phyloP scores from a whole-genome alignment of 176 grass and related monocot species.

The Oryza glumipatula region DNA sequence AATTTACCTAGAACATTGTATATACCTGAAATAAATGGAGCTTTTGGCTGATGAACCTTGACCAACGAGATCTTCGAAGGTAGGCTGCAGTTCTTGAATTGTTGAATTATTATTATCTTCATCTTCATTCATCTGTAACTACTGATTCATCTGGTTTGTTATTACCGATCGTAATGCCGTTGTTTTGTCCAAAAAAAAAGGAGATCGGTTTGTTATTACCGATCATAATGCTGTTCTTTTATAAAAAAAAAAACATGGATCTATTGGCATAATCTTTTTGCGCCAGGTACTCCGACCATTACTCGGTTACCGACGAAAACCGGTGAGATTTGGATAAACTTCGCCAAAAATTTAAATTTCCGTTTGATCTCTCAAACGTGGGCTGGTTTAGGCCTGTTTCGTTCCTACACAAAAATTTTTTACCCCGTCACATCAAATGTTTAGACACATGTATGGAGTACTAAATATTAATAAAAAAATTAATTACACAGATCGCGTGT shows the following conservation, averaged over 20 bases:
- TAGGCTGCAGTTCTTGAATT: neutral
- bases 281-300: too few species aligned
- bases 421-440: too few species aligned
- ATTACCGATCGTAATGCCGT: neutral
- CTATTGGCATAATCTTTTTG: neutral
- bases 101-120: neutral
- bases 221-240: neutral
- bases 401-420: too few species aligned
- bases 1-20: constrained; percentile 47
- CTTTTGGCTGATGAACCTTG: constrained; percentile 37
- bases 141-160: neutral
- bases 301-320: too few species aligned
- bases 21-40: constrained; percentile 55
- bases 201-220: too few species aligned
- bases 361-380: neutral
- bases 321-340: neutral
- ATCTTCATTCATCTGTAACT: neutral
- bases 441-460: too few species aligned
- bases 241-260: neutral
- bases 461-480: too few species aligned
- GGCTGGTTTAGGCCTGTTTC: too few species aligned
- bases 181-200: neutral
- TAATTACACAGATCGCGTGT: too few species aligned
- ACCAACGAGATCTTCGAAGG: neutral
- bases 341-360: neutral